A percentile compares a stretch with the other conserved stretches of the same genome.
Conservation (phyloP, 2,329 filamentous ascomycete genomes). For the Clonostachys solani region DNA sequence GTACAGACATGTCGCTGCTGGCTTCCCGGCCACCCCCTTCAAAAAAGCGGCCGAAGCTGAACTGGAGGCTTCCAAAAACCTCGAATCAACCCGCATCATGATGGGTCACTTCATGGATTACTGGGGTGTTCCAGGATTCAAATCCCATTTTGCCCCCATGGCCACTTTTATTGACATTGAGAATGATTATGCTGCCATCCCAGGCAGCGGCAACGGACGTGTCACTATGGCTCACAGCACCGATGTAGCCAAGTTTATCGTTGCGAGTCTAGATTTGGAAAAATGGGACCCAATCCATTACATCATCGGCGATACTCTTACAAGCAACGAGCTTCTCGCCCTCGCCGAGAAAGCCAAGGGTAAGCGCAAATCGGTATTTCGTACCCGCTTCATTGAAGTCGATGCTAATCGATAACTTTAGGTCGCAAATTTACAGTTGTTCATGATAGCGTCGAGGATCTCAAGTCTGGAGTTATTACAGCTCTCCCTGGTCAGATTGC, state of each 20-base stretch:
- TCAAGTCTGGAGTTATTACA: slow-evolving; percentile 26
- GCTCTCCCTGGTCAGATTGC: slow-evolving; percentile 16
- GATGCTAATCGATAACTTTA: slow-evolving; percentile 2
- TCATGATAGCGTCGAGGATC: slow-evolving; percentile 26
- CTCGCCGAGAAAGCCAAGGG: slow-evolving; percentile 34
- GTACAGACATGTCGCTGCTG: no score
- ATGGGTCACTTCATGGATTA: slow-evolving; percentile 42
- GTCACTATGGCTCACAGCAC: slow-evolving; percentile 41
- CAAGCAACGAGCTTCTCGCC: slow-evolving; percentile 36
- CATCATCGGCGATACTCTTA: slow-evolving; percentile 32
- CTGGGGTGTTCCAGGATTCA: slow-evolving; percentile 28
- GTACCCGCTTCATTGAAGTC: no score
- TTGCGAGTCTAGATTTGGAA: slow-evolving; percentile 28
- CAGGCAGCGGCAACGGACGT: slow-evolving; percentile 37
- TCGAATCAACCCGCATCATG: slow-evolving; percentile 4
- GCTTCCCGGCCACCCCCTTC: no score
- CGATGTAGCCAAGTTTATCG: slow-evolving; percentile 43
- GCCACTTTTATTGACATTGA: slow-evolving; percentile 33
- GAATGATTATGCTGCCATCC: slow-evolving; percentile 38
- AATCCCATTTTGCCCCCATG: slow-evolving; percentile 24
- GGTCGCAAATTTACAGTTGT: slow-evolving; percentile 30
- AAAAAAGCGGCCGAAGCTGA: not conserved
- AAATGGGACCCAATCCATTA: slow-evolving; percentile 34
- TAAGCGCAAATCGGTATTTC: slow-evolving; percentile 7
- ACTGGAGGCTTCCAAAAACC: not conserved